Evolutionary conservation across 305 asterid genomes (phyloP).

Genomic region (Lippia alba): DNA sequence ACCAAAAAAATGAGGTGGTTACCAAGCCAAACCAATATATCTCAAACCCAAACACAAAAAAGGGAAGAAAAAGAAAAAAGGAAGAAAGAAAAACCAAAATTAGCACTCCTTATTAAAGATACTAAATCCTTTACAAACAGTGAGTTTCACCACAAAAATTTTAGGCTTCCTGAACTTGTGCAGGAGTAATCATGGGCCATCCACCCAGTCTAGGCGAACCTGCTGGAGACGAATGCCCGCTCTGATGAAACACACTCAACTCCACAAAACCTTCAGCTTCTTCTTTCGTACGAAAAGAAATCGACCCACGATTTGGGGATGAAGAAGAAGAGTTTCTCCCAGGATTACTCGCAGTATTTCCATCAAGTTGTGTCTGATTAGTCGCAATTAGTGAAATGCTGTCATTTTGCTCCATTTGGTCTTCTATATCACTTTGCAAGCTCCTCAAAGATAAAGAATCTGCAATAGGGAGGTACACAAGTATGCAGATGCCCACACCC

Average conservation of each 20-base stretch:
- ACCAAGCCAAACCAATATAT: slow-evolving; percentile 44
- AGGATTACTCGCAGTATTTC: slow-evolving; percentile 39
- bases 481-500: slow-evolving; percentile 59
- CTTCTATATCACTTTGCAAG: slow-evolving; percentile 52
- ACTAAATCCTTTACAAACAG: slow-evolving; percentile 61
- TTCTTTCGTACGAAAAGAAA: slow-evolving; percentile 58
- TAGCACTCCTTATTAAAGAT: slow-evolving; percentile 39
- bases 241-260: slow-evolving; percentile 57
- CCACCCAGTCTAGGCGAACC: slow-evolving; percentile 61
- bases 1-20: slow-evolving; percentile 52
- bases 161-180: slow-evolving; percentile 37
- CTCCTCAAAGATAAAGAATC: slow-evolving; percentile 67
- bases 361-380: slow-evolving; percentile 45
- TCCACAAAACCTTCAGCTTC: slow-evolving; percentile 60
- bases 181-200: slow-evolving; percentile 61
- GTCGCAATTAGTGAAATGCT: slow-evolving; percentile 50
- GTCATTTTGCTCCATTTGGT: slow-evolving; percentile 49
- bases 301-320: slow-evolving; percentile 58
- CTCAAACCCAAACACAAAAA: slow-evolving; percentile 28
- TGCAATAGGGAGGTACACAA: slow-evolving; percentile 71
- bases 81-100: slow-evolving; percentile 25
- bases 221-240: slow-evolving; percentile 47
- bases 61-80: slow-evolving; percentile 9
- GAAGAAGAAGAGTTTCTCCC: slow-evolving; percentile 41
- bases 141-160: slow-evolving; percentile 52